phyloP scores from a whole-genome alignment of 208 protist genomes.

The Paratrypanosoma confusum region DNA sequence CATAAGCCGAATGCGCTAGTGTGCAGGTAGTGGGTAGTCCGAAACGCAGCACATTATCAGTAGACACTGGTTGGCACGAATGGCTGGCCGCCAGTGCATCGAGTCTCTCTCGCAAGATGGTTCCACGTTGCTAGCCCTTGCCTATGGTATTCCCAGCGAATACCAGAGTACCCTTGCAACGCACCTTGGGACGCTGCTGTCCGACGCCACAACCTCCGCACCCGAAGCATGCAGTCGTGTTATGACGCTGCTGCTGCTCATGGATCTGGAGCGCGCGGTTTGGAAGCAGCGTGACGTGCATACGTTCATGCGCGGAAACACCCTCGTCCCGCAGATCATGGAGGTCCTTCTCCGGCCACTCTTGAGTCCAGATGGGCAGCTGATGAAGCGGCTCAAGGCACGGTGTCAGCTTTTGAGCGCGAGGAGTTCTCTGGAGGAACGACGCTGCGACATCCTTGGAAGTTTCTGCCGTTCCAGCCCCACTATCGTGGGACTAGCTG shows the following conservation, averaged over 20 bases:
- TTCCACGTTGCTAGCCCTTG: slow-evolving; percentile 17
- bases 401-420: slow-evolving; percentile 8
- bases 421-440: background rate
- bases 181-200: slow-evolving; percentile 18
- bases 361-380: slow-evolving; percentile 4
- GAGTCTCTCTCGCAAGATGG: slow-evolving; percentile 16
- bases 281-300: slow-evolving; percentile 15
- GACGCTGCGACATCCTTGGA: background rate
- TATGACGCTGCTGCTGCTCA: slow-evolving; percentile 18
- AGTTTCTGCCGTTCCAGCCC: background rate
- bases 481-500: no score
- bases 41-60: no score
- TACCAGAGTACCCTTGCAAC: slow-evolving; percentile 18
- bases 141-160: slow-evolving; percentile 15
- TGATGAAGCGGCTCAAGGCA: slow-evolving; percentile 9
- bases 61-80: no score
- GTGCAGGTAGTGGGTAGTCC: no score
- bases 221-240: slow-evolving; percentile 16
- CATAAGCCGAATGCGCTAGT: no score
- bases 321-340: slow-evolving; percentile 14
- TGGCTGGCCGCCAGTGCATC: no score
- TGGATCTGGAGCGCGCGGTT: slow-evolving; percentile 31
- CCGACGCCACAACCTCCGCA: slow-evolving; percentile 12
- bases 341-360: slow-evolving; percentile 11
- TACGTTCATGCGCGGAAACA: slow-evolving; percentile 22